phyloP scores from a whole-genome alignment of 192 early-diverging fungal species.

The Haplosporangium gracile region DNA sequence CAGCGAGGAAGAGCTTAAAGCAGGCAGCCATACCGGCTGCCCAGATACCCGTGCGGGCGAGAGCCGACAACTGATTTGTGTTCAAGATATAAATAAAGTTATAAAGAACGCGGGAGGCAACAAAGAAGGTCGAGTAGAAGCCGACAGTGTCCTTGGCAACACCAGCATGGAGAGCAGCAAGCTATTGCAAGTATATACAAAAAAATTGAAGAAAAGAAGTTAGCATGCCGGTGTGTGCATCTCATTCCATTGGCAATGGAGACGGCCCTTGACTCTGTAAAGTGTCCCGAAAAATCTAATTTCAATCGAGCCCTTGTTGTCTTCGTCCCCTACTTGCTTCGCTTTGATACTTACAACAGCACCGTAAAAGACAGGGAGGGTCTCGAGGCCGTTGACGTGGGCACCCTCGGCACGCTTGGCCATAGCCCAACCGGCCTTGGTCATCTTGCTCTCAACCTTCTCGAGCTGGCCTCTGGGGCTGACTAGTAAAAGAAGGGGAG shows the following conservation, averaged over 20 bases:
- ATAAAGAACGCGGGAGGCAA: slow-evolving; percentile 25
- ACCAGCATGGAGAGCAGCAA: slow-evolving; percentile 49
- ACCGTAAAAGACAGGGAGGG: slow-evolving; percentile 46
- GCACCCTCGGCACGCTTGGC: slow-evolving; percentile 59
- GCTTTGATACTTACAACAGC: slow-evolving; percentile 49
- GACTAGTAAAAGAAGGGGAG: slow-evolving; percentile 8
- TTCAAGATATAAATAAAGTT: slow-evolving; percentile 48
- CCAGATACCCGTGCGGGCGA: slow-evolving; percentile 39
- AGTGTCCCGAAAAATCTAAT: slow-evolving; percentile 17
- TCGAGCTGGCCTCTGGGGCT: slow-evolving; percentile 54
- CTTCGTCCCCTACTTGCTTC: not conserved
- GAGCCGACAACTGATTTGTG: slow-evolving; percentile 25
- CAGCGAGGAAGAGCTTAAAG: slow-evolving; percentile 46
- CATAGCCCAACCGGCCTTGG: slow-evolving; percentile 42
- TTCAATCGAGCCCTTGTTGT: not conserved
- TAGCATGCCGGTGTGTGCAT: not conserved
- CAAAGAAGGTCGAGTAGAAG: slow-evolving; percentile 36
- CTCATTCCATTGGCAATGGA: not conserved
- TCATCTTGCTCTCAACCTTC: slow-evolving; percentile 47
- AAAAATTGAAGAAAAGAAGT: not conserved
- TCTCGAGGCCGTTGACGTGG: slow-evolving; percentile 55
- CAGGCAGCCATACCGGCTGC: slow-evolving; percentile 30
- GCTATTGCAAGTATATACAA: slow-evolving; percentile 8
- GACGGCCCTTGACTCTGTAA: not conserved
- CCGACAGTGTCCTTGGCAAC: slow-evolving; percentile 51